Evolutionary conservation across 23 red algal species (phyloP), one percentile per base, ranked within the genome.

Genomic region (Gracilaria gracilis): DNA sequence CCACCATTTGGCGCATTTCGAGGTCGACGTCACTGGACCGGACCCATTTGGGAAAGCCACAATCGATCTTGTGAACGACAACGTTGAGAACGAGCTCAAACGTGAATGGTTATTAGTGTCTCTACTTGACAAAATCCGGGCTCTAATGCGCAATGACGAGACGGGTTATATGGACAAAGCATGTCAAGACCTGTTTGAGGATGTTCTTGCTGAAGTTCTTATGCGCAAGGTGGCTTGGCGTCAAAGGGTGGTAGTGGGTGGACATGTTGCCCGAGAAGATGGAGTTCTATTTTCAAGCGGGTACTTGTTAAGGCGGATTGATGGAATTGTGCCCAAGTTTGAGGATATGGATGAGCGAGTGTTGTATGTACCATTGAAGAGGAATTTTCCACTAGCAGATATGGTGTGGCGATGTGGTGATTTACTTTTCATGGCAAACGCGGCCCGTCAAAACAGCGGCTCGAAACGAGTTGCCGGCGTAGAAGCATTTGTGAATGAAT

Each of bases 1-100:
- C 16, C n/a, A 67, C n/a, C 62, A 67, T 17, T 67, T 67, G 17
- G 33, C 62, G 62, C 62, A 67, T 13, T 67, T 67, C 62, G 32
- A 67, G 62, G 62, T 67, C 6, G 33, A 67, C 7, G 62, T 67
- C 1, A 15, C 62, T 14, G 24, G 62, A 31, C 25, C 33, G 62
- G 62, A 67, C 33, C 62, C 62, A 67, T 67, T 67, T 33, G 20
- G 1, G 12, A 31, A 67, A 1, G 62, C 62, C 12, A 67, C 62
- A 67, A 67, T 67, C 62, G 62, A 67, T 67, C 62, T 67, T 9
- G 62, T 67, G 9, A 67, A 31, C 62, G 62, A 67, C 16, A 67
- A 32, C 62, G 62, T 67, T 34, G 25, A 67, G 32, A 9, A 67
- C 27, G 62, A 67, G 62, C 24, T 67, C 9, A 1, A 24, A 9